A percentile compares a stretch with the other conserved stretches of the same genome.
These are phyloP conservation scores for Fusarium penzigii DNA, from an alignment of 2,329 filamentous ascomycete genomes.

Conservation along the genomic window DNA sequence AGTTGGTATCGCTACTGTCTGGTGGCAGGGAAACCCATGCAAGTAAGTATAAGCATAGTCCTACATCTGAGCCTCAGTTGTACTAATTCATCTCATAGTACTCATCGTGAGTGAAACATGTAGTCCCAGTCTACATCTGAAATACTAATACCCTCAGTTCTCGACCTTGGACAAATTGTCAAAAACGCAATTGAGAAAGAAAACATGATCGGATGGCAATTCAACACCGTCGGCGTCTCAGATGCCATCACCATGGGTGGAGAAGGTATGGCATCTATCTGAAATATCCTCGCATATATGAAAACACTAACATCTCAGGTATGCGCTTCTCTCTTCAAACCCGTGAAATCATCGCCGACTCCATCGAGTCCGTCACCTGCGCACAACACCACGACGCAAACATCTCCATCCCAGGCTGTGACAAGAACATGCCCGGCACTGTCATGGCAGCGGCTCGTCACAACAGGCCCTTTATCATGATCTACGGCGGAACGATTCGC, in stretches of 20 bases:
- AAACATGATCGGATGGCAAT: conserved; percentile 92
- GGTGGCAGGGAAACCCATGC: conserved; percentile 98
- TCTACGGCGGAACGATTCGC: conserved; percentile 89
- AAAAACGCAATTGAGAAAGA: conserved; percentile 80
- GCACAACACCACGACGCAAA: conserved; percentile 92
- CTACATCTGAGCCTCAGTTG: not conserved
- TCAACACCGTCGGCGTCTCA: conserved; percentile 85
- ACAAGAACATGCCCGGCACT: conserved; percentile 97
- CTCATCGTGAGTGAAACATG: conserved; percentile 41
- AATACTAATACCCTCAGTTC: conserved; percentile 50
- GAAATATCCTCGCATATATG: not conserved
- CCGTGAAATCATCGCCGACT: conserved; percentile 90
- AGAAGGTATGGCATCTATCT: conserved; percentile 60
- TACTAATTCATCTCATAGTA: conserved; percentile 31
- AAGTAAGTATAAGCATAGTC: conserved; percentile 61
- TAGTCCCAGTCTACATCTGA: not conserved
- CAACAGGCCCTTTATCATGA: conserved; percentile 91
- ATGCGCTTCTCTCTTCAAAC: conserved; percentile 94
- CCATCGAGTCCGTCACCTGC: conserved; percentile 89
- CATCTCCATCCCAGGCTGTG: conserved; percentile 89
- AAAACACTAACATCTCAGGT: conserved; percentile 48
- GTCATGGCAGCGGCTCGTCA: conserved; percentile 89
- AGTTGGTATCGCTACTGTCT: conserved; percentile 86
- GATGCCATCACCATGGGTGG: conserved; percentile 96
- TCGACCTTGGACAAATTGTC: conserved; percentile 84